Conservation (phyloP, 495 filamentous ascomycete genomes). For the Xylaria grammica region DNA sequence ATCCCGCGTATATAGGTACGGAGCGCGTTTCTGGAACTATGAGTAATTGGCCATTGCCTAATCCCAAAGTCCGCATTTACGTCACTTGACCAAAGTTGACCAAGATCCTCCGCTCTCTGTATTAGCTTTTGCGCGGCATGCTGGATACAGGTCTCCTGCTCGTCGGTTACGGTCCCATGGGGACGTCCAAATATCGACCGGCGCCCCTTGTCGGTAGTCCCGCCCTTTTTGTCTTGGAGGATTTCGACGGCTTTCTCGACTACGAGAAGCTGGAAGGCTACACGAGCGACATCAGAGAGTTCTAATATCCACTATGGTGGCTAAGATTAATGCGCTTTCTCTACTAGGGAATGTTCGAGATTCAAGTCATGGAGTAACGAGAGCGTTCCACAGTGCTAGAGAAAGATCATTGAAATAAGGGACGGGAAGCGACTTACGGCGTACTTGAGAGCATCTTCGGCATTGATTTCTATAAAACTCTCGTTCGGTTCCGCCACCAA, state of each 20-base stretch:
- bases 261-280: constrained; percentile 51
- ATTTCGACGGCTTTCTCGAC: constrained; percentile 43
- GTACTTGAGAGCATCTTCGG: constrained; percentile 51
- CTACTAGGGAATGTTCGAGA: background rate
- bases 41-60: constrained; percentile 19
- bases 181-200: constrained; percentile 31
- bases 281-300: constrained; percentile 40
- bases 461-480: constrained; percentile 51
- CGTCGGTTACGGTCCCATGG: constrained; percentile 32
- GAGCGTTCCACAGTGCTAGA: too few species aligned
- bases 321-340: background rate
- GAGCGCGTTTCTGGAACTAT: background rate
- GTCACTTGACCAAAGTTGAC: constrained; percentile 17
- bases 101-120: constrained; percentile 27
- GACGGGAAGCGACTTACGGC: constrained; percentile 23
- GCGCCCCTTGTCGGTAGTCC: constrained; percentile 9
- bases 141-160: constrained; percentile 35
- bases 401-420: too few species aligned
- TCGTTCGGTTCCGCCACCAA: constrained; percentile 46
- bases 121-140: constrained; percentile 34
- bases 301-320: constrained; percentile 33
- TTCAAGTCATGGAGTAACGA: background rate
- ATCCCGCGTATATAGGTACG: constrained; percentile 8
- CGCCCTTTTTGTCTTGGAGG: constrained; percentile 7
- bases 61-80: constrained; percentile 23